Base-by-base conservation (phyloP, 768 basidiomycete species). In the Rhizopogon vesiculosus region DNA sequence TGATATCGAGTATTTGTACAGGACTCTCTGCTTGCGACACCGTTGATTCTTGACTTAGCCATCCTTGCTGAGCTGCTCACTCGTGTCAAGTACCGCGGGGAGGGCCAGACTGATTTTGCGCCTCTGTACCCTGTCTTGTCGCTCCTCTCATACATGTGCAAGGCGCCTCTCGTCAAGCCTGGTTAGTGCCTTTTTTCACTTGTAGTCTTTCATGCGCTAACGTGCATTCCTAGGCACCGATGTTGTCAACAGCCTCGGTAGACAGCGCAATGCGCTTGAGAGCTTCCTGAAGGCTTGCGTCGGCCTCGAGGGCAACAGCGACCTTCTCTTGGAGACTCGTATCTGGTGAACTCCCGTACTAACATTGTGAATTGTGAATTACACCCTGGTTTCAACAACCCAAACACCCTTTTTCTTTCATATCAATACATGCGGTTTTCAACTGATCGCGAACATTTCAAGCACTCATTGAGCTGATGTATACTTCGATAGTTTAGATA, bases 21-120 rank as follows among this genome's bases (percentile, higher is more conserved):
- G 87, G 96, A 98, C 71, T 97, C 95, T 13, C 80, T 98, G 58
- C 81, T 99, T 59, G 96, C 96, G 29, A 95, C 95, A 35, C 95
- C 95, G 18, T 82, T 99, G 64, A 98, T 98, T 69, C 80, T 99
- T 65, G 96, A 98, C 73, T 77, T 98, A 61, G 73, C 90, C 41
- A 93, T 98, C 78, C 83, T 98, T 57, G 85, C 94, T 46, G 96
- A 98, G 78, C 79, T 99, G 57, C 79, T 98, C 57, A 94, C 94
- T 42, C 94, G 96, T 57, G 80, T 98, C 71, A 77, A 88, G 71
- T 99, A 97, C 78, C 89, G 92, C 65, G 79, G 84, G 61, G 59
- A 64, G 0, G 68, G 69, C 15, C 69, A 76, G 63, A 70, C 70
- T 55, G 88, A 92, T 39, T 97, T 92, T 75, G 75, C 84, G 58